Evolutionary conservation across 768 basidiomycete species (phyloP).

Genomic region (Amanita muscaria): DNA sequence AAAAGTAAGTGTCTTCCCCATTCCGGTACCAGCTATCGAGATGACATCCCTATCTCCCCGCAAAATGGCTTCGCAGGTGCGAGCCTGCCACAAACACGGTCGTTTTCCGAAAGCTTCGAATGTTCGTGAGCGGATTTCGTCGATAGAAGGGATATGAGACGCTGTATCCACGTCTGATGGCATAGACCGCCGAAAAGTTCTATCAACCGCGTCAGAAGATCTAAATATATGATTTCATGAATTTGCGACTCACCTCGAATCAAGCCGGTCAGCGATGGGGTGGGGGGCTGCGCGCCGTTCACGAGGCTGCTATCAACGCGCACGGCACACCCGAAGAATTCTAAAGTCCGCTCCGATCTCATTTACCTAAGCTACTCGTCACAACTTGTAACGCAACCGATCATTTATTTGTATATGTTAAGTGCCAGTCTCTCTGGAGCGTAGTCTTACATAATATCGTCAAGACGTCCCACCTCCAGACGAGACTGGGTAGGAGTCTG

Average conservation of each 20-base stretch:
- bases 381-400: background rate
- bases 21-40: constrained; percentile 10
- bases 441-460: background rate
- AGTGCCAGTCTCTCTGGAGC: background rate
- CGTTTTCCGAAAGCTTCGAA: constrained; percentile 11
- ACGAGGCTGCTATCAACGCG: background rate
- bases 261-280: constrained; percentile 2
- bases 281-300: background rate
- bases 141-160: constrained; percentile 3
- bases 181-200: background rate
- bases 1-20: too few relatives aligned
- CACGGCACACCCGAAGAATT: background rate
- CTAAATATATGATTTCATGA: background rate
- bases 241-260: constrained; percentile 1
- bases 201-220: constrained; percentile 1
- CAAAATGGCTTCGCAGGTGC: constrained; percentile 8
- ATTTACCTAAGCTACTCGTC: background rate
- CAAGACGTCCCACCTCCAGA: too few relatives aligned
- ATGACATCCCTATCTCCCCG: constrained; percentile 14
- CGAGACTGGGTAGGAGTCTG: too few relatives aligned
- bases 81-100: constrained; percentile 13
- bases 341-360: constrained; percentile 1
- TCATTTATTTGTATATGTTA: background rate
- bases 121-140: constrained; percentile 6
- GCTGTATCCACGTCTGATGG: constrained; percentile 1